Base-by-base conservation (phyloP, 495 filamentous ascomycete species). In the Cryomyces minteri region DNA sequence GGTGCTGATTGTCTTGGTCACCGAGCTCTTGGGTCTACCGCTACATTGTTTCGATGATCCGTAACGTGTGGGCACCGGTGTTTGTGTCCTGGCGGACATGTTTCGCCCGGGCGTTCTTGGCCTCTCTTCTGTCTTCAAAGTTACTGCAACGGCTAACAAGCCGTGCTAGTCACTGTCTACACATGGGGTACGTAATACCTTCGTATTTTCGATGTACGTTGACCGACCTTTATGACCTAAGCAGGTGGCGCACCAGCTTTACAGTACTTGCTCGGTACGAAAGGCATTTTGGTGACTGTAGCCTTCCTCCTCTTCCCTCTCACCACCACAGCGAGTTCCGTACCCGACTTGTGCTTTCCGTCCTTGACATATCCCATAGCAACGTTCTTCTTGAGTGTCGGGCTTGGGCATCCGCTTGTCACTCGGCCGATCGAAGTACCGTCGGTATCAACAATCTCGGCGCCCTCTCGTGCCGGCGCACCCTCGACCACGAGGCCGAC, bases 321-420 rank as follows among this genome's bases (percentile, higher is more conserved):
- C 0, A 98, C 82, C 47, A 83, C 49, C 8, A 94, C 79, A 12
- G 72, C 72, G 2, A 96, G 68, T 60, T 88, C 77, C 0, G 88
- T 95, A 5, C 87, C 92, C 40, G 74, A 68, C 71, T 92, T 93
- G 53, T 94, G 83, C 55, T 79, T 58, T 0, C 85, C 86, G 50
- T 78, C 72, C 62, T 78, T 76, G 50, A 98, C 67, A 58, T 96
- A 98, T 0, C 80, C 90, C 90, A 98, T 98, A 38, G 92, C 88
- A 45, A 98, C 86, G 57, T 95, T 95, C 58, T 75, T 79, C 28
- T 76, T 78, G 12, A 94, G 66, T 1, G 79, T 83, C 5, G 88
- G 90, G 53, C 81, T 86, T 0, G 90, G 90, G 50, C 87, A 80
- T 6, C 90, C 90, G 43, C 82, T 88, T 6, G 90, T 98, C 45